These are phyloP conservation scores for Mimosa pudica DNA, from an alignment of 306 rosid species.

Conservation along the genomic window DNA sequence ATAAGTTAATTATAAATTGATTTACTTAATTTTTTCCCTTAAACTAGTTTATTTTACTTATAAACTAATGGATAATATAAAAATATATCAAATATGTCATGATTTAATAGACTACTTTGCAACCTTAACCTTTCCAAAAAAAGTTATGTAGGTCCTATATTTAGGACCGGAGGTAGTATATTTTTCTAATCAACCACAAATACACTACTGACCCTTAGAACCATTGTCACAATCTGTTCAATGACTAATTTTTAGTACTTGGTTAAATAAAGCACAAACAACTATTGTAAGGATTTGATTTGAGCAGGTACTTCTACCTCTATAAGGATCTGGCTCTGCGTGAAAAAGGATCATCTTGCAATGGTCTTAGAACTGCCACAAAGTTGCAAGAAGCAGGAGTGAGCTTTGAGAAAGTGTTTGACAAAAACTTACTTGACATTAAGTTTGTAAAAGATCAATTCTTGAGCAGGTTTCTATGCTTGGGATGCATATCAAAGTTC, in stretches of 20 bases:
- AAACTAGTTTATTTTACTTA: too few species aligned
- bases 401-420: neutral
- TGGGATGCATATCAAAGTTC: neutral
- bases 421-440: neutral
- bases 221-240: neutral
- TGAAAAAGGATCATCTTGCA: neutral
- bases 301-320: slow-evolving; percentile 51
- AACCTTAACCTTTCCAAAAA: too few species aligned
- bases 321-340: neutral
- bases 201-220: neutral
- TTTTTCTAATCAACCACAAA: neutral
- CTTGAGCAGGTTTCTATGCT: neutral
- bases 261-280: neutral
- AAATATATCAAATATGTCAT: too few species aligned
- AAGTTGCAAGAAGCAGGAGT: slow-evolving; percentile 2
- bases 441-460: neutral
- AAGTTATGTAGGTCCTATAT: too few species aligned
- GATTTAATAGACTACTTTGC: too few species aligned
- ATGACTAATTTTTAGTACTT: too few species aligned
- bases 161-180: too few species aligned
- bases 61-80: too few species aligned
- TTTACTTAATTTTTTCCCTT: too few species aligned
- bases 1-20: too few species aligned
- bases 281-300: slow-evolving; percentile 23
- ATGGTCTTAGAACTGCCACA: slow-evolving; percentile 37